These are phyloP conservation scores for Sequoia sempervirens DNA, from an alignment of 75 land plant species.

Conservation along the genomic window DNA sequence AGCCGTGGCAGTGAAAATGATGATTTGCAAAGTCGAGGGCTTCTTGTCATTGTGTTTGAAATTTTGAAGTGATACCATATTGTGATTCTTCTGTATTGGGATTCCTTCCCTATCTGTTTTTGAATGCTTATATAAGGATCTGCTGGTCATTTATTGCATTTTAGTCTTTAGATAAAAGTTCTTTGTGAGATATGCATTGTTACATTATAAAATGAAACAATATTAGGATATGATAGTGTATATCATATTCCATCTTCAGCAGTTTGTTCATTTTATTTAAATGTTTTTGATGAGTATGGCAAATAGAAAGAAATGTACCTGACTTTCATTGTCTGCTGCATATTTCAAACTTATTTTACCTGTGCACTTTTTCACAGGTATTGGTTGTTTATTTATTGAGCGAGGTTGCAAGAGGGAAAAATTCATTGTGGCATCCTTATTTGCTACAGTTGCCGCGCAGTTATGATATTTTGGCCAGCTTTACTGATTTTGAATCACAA, in stretches of 20 bases:
- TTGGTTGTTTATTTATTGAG: constrained; percentile 57
- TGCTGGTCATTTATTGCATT: not conserved
- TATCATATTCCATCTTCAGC: not conserved
- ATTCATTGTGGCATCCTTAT: constrained; percentile 69
- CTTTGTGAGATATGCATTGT: not conserved
- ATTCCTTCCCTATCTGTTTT: not conserved
- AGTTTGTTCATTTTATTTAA: not conserved
- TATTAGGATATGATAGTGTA: not conserved
- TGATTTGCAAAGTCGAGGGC: not conserved
- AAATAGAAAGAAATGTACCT: not conserved
- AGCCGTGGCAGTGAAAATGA: not conserved
- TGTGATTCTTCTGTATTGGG: not conserved
- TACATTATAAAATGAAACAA: not conserved
- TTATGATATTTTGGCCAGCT: constrained; percentile 57
- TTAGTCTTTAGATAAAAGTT: not conserved
- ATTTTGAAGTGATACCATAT: not conserved
- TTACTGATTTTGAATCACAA: constrained; percentile 44
- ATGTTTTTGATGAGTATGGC: not conserved
- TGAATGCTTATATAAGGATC: not conserved
- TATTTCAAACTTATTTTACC: not conserved
- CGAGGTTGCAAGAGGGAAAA: constrained; percentile 61
- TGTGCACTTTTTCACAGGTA: constrained; percentile 29
- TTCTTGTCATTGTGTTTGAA: not conserved
- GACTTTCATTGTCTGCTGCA: not conserved
- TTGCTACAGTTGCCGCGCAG: constrained; percentile 54